phyloP scores from a whole-genome alignment of 768 basidiomycete species.

The Serendipita vermifera region DNA sequence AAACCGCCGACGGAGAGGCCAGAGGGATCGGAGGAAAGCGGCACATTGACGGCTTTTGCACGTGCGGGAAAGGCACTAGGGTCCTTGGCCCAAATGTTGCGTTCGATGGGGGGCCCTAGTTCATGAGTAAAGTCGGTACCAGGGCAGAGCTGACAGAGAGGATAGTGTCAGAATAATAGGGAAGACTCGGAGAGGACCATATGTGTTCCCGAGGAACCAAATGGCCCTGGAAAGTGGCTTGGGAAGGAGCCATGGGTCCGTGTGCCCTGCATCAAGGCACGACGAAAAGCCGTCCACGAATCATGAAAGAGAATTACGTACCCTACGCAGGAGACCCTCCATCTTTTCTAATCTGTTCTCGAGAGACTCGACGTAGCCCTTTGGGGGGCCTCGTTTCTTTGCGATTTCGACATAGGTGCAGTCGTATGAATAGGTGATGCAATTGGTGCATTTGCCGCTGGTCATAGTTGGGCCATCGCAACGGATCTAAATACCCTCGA shows the following conservation, averaged over 20 bases:
- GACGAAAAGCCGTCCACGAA: not conserved
- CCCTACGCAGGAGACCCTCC: constrained; percentile 37
- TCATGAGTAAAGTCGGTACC: constrained; percentile 20
- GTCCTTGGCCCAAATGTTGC: constrained; percentile 17
- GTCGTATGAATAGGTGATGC: constrained; percentile 41
- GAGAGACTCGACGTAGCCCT: constrained; percentile 48
- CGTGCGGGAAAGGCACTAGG: constrained; percentile 19
- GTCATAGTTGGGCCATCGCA: constrained; percentile 28
- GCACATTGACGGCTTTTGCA: constrained; percentile 17
- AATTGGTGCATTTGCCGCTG: constrained; percentile 50
- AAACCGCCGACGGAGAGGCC: constrained; percentile 12
- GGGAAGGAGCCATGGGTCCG: not conserved
- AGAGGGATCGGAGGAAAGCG: constrained; percentile 17
- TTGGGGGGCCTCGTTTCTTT: constrained; percentile 53
- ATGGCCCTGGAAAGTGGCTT: not conserved
- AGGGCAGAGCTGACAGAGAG: constrained; percentile 20
- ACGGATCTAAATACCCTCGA: constrained; percentile 2
- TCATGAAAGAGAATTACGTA: constrained; percentile 16
- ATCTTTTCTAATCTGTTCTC: constrained; percentile 40
- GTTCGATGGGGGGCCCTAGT: constrained; percentile 23
- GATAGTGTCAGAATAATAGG: not conserved
- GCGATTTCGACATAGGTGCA: constrained; percentile 60
- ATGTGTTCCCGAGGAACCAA: not conserved
- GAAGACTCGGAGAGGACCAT: not conserved
- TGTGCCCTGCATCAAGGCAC: not conserved